These are phyloP conservation scores for Metschnikowia arizonensis DNA, from an alignment of 805 yeast genomes.

Conservation along the genomic window DNA sequence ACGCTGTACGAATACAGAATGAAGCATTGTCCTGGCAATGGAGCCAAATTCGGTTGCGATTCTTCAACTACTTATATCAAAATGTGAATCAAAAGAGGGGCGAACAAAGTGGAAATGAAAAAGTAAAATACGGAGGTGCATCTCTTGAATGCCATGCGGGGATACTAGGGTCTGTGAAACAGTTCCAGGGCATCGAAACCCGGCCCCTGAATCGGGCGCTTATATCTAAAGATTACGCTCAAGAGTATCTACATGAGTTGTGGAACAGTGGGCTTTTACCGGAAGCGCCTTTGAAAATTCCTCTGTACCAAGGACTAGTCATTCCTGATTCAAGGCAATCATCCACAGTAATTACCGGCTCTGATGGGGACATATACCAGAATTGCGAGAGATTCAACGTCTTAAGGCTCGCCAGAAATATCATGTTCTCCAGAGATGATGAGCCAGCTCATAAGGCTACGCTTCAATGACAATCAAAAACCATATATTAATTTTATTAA, in stretches of 20 bases:
- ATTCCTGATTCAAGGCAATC: neutral
- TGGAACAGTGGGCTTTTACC: neutral
- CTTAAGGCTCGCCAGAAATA: neutral
- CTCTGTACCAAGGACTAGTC: neutral
- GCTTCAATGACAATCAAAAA: neutral
- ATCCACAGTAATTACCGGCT: neutral
- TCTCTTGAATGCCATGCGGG: slow-evolving; percentile 10
- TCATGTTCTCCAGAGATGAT: slow-evolving; percentile 1
- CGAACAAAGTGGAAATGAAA: neutral
- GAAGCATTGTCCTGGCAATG: slow-evolving; percentile 36
- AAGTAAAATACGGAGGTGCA: neutral
- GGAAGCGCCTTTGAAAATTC: neutral
- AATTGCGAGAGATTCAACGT: neutral
- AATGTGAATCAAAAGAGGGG: neutral
- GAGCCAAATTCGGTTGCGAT: slow-evolving; percentile 35
- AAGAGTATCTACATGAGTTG: neutral
- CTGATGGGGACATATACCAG: slow-evolving; percentile 1
- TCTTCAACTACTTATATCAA: slow-evolving; percentile 15
- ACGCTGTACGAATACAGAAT: slow-evolving; percentile 32
- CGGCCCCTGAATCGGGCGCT: neutral
- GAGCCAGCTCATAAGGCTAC: neutral
- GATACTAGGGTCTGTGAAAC: slow-evolving; percentile 8
- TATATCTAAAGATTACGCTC: neutral
- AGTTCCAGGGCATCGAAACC: neutral
- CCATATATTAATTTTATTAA: no score